Evolutionary conservation across 768 basidiomycete genomes (phyloP), one percentile per base, ranked within the genome.

Genomic region (Serendipita vermifera): DNA sequence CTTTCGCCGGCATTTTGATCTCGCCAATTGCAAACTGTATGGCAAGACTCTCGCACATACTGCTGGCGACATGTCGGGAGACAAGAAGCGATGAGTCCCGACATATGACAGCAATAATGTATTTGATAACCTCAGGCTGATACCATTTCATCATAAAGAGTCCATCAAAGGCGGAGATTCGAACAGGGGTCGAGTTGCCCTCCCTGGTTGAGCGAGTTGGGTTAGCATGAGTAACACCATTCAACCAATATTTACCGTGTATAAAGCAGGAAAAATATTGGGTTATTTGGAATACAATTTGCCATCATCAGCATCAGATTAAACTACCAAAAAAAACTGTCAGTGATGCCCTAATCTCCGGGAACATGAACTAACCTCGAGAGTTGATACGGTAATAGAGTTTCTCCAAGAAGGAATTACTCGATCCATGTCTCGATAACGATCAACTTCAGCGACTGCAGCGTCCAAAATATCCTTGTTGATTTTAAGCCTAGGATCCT

Each of bases 391-490:
- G 0, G 96, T 93, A 26, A 98, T 85, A 32, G 89, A 81, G 65
- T 99, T 99, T 62, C 94, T 91, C 46, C 83, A 82, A 1, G 93
- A 94, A 6, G 96, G 91, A 57, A 97, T 92, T 14, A 98, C 74
- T 55, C 92, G 77, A 68, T 99, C 96, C 83, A 96, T 90, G 64
- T 82, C 88, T 57, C 90, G 82, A 70, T 93, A 94, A 39, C 94
- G 79, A 63, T 91, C 87, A 31, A 97, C 79, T 65, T 94, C 90
- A 17, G 81, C 76, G 40, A 84, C 67, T 2, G 85, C 86, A 61
- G 84, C 80, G 62, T 82, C 81, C 48, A 93, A 67, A 9, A 93
- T 73, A 33, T 78, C 77, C 26, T 71, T 72, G 29, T 51, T 29
- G 29, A 51, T 51, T 27, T 51, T 22, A 9, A 31, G 24, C 20